Evolutionary conservation across 352 stramenopile species (phyloP).

Genomic region (Pythium biforme): DNA sequence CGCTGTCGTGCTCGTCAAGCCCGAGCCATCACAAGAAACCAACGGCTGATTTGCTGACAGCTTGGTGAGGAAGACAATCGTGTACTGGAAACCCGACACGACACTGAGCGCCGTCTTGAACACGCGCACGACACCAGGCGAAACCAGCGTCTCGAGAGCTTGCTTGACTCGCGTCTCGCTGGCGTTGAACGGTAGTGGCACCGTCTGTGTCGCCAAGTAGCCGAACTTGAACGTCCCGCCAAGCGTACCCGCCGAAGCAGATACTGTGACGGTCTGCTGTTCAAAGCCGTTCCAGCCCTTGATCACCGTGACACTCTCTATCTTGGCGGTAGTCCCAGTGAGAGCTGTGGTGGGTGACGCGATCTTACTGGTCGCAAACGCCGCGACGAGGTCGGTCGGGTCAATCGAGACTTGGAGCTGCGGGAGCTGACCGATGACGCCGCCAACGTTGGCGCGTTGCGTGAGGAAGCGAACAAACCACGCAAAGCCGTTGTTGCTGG

Average conservation of each 20-base stretch:
- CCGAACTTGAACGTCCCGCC: slow-evolving; percentile 86
- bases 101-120: slow-evolving; percentile 45
- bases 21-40: slow-evolving; percentile 41
- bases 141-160: slow-evolving; percentile 46
- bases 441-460: slow-evolving; percentile 42
- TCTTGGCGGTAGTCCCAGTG: slow-evolving; percentile 67
- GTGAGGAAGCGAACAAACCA: slow-evolving; percentile 85
- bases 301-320: slow-evolving; percentile 81
- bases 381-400: slow-evolving; percentile 48
- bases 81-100: slow-evolving; percentile 51
- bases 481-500: slow-evolving; percentile 64
- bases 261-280: slow-evolving; percentile 87
- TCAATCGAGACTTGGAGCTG: slow-evolving; percentile 76
- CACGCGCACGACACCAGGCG: slow-evolving; percentile 48
- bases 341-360: slow-evolving; percentile 41
- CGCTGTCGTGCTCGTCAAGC: slow-evolving; percentile 44
- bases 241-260: slow-evolving; percentile 56
- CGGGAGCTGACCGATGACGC: slow-evolving; percentile 52
- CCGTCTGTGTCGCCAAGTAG: slow-evolving; percentile 83
- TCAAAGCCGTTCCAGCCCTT: slow-evolving; percentile 90
- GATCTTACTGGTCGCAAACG: slow-evolving; percentile 47
- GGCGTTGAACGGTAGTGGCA: slow-evolving; percentile 62
- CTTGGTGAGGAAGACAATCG: slow-evolving; percentile 62
- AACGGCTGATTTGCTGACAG: slow-evolving; percentile 57
- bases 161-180: slow-evolving; percentile 52